A percentile compares a stretch with the other conserved stretches of the same genome.
These are phyloP conservation scores for Sarocladium oryzae DNA, from an alignment of 2,329 filamentous ascomycete species.

Conservation along the genomic window DNA sequence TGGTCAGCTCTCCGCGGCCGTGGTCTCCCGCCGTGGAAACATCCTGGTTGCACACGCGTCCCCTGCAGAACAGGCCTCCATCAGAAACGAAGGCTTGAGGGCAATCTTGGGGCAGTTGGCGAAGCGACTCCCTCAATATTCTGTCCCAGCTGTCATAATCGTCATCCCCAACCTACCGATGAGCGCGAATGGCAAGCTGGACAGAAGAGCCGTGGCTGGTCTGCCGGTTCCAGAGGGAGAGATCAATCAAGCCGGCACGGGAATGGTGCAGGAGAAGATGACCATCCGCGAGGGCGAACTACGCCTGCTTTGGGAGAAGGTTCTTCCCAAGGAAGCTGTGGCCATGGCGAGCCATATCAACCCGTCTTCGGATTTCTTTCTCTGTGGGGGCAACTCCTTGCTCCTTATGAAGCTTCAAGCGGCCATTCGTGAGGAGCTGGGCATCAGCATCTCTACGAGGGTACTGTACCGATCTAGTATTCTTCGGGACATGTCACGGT, in stretches of 20 bases:
- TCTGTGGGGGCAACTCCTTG: constrained; percentile 29
- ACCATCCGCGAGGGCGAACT: constrained; percentile 13
- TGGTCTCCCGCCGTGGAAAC: constrained; percentile 10
- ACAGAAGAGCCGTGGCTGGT: constrained; percentile 16
- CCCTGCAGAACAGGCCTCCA: background rate
- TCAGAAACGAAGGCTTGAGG: background rate
- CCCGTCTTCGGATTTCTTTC: constrained; percentile 27
- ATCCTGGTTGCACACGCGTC: constrained; percentile 11
- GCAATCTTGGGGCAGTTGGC: background rate
- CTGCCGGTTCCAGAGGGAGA: constrained; percentile 14
- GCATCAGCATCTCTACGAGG: constrained; percentile 14
- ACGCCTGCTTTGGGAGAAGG: constrained; percentile 12
- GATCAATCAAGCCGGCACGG: background rate
- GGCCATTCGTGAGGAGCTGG: constrained; percentile 22
- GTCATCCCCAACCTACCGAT: constrained; percentile 19
- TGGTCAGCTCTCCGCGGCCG: constrained; percentile 2
- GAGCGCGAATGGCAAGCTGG: constrained; percentile 20
- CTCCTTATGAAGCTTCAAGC: constrained; percentile 20
- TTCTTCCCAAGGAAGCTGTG: constrained; percentile 12
- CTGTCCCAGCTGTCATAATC: constrained; percentile 20
- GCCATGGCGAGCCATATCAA: constrained; percentile 8
- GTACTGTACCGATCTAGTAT: constrained; percentile 29
- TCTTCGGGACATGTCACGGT: constrained; percentile 26
- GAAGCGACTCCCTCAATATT: constrained; percentile 21
- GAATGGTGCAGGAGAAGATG: constrained; percentile 3